These are phyloP conservation scores for Alternaria sp. DNA, from an alignment of 2,329 filamentous ascomycete species.

Conservation along the genomic window DNA sequence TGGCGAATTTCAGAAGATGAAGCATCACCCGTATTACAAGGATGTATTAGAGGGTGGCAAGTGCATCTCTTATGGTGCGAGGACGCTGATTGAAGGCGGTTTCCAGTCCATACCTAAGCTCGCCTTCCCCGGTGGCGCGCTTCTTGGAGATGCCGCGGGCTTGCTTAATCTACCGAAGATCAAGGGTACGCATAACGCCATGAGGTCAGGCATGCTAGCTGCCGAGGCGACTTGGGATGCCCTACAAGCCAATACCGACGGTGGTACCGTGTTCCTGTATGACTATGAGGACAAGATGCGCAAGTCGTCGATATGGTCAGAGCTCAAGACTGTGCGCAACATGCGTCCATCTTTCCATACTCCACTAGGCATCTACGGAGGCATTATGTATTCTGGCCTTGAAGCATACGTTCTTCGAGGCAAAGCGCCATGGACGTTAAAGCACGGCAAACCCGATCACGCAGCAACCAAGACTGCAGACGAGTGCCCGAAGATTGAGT, in stretches of 20 bases:
- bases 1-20: slow-evolving; percentile 97
- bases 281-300: slow-evolving; percentile 92
- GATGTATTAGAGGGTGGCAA: slow-evolving; percentile 92
- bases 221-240: slow-evolving; percentile 89
- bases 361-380: slow-evolving; percentile 86
- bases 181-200: slow-evolving; percentile 97
- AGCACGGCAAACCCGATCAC: slow-evolving; percentile 80
- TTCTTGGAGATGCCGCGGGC: slow-evolving; percentile 95
- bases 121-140: slow-evolving; percentile 91
- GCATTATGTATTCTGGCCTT: slow-evolving; percentile 89
- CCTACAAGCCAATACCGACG: slow-evolving; percentile 63
- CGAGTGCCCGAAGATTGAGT: slow-evolving; percentile 86
- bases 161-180: slow-evolving; percentile 98
- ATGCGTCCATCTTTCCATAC: slow-evolving; percentile 95
- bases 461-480: slow-evolving; percentile 82
- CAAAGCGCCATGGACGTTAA: slow-evolving; percentile 88
- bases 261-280: slow-evolving; percentile 85
- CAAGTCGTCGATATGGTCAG: slow-evolving; percentile 88
- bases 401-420: slow-evolving; percentile 90
- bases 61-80: slow-evolving; percentile 94
- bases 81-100: slow-evolving; percentile 90
- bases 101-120: slow-evolving; percentile 98
- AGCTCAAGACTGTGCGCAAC: slow-evolving; percentile 93
- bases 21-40: slow-evolving; percentile 92
- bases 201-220: slow-evolving; percentile 96